These are phyloP conservation scores for Litchi chinensis DNA, from an alignment of 345 rosid species.

Conservation along the genomic window DNA sequence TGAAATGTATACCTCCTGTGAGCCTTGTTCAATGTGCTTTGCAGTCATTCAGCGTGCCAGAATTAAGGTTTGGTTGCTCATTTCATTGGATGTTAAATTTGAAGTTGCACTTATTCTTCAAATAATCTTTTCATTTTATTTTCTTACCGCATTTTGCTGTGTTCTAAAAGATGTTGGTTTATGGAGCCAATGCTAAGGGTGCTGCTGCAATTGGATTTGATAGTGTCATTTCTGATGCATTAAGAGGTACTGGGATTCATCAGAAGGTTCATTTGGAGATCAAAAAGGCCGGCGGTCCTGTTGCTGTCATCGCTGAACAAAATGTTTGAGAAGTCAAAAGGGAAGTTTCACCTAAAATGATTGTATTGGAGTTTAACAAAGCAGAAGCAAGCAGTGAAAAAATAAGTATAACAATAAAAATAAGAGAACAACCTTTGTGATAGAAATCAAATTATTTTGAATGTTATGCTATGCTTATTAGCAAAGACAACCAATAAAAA, in stretches of 20 bases:
- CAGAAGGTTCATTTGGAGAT: slow-evolving; percentile 79
- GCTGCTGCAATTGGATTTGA: slow-evolving; percentile 85
- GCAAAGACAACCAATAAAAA: too few relatives aligned
- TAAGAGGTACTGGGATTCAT: slow-evolving; percentile 66
- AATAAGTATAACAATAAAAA: too few relatives aligned
- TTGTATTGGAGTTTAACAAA: too few relatives aligned
- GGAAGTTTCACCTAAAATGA: slow-evolving; percentile 40
- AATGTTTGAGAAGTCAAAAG: slow-evolving; percentile 84
- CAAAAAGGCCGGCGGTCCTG: slow-evolving; percentile 68
- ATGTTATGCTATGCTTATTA: too few relatives aligned
- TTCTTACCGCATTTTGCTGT: neutral
- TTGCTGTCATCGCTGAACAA: slow-evolving; percentile 79
- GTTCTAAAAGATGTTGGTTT: slow-evolving; percentile 60
- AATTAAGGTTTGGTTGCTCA: slow-evolving; percentile 47
- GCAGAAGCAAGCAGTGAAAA: too few relatives aligned
- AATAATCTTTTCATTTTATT: neutral
- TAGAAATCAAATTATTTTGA: too few relatives aligned
- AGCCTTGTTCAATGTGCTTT: slow-evolving; percentile 85
- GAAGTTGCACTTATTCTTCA: neutral
- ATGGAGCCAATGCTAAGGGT: slow-evolving; percentile 84
- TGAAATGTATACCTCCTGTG: slow-evolving; percentile 78
- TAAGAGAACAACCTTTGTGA: too few relatives aligned
- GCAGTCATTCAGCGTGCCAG: slow-evolving; percentile 78
- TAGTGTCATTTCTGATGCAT: slow-evolving; percentile 72
- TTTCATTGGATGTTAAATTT: neutral